These are phyloP conservation scores for Aureobasidium vineae DNA, from an alignment of 2,329 filamentous ascomycete species.

Conservation along the genomic window DNA sequence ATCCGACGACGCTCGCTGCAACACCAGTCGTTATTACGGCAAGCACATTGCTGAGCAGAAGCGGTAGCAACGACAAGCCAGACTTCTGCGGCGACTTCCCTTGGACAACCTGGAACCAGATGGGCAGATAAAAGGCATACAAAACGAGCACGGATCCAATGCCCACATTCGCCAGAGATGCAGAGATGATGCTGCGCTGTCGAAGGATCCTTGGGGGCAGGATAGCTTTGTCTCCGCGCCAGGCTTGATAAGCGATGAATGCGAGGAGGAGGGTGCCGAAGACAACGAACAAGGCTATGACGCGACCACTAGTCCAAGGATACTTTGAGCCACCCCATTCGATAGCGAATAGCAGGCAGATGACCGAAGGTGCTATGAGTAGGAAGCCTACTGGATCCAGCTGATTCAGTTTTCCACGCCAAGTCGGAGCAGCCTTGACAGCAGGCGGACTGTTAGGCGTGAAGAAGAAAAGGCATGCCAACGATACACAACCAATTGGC, in stretches of 20 bases:
- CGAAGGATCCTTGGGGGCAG: slow-evolving; percentile 32
- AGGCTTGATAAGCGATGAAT: slow-evolving; percentile 14
- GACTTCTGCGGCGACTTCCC: slow-evolving; percentile 43
- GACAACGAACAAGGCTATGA: slow-evolving; percentile 28
- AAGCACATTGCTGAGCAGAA: slow-evolving; percentile 44
- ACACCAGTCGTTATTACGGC: slow-evolving; percentile 41
- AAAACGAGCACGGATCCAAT: slow-evolving; percentile 47
- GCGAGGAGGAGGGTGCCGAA: slow-evolving; percentile 15
- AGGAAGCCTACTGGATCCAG: slow-evolving; percentile 40
- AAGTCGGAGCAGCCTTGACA: slow-evolving; percentile 29
- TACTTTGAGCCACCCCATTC: slow-evolving; percentile 49
- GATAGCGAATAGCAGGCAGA: slow-evolving; percentile 46
- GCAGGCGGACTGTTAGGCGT: slow-evolving; percentile 30
- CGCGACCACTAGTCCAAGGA: slow-evolving; percentile 33
- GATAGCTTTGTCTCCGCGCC: slow-evolving; percentile 31
- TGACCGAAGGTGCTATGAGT: slow-evolving; percentile 27
- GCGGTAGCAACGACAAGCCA: slow-evolving; percentile 44
- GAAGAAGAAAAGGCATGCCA: slow-evolving; percentile 43
- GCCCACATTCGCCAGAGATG: slow-evolving; percentile 34
- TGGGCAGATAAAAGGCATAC: slow-evolving; percentile 40
- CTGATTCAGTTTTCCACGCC: slow-evolving; percentile 43
- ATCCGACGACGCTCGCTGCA: slow-evolving; percentile 41
- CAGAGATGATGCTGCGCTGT: slow-evolving; percentile 37
- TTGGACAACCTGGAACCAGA: slow-evolving; percentile 45
- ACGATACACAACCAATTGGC: slow-evolving; percentile 41